A percentile compares a stretch with the other conserved stretches of the same genome.
Conservation (phyloP, 192 early-diverging fungal genomes). For the Pecoramyces ruminantium region DNA sequence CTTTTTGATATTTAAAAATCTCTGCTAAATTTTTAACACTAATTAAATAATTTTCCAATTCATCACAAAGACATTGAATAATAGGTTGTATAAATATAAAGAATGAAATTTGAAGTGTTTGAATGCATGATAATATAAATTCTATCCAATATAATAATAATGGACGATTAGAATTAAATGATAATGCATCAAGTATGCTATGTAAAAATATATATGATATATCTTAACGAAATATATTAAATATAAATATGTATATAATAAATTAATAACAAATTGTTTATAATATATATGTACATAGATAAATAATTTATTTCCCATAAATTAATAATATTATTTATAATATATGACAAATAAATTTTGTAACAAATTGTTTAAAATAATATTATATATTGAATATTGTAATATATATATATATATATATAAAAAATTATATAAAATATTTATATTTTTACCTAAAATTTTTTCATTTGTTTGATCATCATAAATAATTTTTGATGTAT, state of each 20-base stretch:
- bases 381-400: too few species aligned
- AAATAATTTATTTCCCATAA: too few species aligned
- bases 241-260: too few species aligned
- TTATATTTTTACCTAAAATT: too few species aligned
- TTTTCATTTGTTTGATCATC: not conserved
- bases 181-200: slow-evolving; percentile 39
- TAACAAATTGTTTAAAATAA: too few species aligned
- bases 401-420: too few species aligned
- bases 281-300: too few species aligned
- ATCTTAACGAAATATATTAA: too few species aligned
- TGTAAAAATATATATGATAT: slow-evolving; percentile 32
- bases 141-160: slow-evolving; percentile 62
- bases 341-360: too few species aligned
- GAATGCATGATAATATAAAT: slow-evolving; percentile 43
- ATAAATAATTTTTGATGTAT: not conserved
- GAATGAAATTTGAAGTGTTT: slow-evolving; percentile 41
- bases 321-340: too few species aligned
- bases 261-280: too few species aligned
- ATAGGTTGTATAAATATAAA: slow-evolving; percentile 39
- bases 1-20: not conserved
- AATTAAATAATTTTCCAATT: slow-evolving; percentile 19
- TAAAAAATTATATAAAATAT: too few species aligned
- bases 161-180: slow-evolving; percentile 35
- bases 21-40: not conserved
- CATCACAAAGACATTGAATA: slow-evolving; percentile 38